Conservation (phyloP, 2,329 filamentous ascomycete species). For the Diaporthe nobilis region DNA sequence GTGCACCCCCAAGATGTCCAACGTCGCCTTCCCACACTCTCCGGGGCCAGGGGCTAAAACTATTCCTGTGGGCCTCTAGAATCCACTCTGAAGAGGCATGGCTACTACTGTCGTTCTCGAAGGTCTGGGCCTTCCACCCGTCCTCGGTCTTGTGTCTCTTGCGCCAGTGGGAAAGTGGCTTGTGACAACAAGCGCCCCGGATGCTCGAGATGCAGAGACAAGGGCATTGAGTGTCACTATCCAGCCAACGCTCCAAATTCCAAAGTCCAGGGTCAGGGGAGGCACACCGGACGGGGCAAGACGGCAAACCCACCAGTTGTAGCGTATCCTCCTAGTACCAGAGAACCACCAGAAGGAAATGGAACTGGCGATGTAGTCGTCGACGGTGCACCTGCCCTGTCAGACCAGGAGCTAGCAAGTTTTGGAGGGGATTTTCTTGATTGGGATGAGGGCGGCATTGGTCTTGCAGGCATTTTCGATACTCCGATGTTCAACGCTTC, state of each 20-base stretch:
- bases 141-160: background rate
- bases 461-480: background rate
- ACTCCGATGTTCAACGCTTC: background rate
- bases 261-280: no score
- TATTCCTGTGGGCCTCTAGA: background rate
- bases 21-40: background rate
- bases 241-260: background rate
- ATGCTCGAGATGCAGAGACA: background rate
- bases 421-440: background rate
- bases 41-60: background rate
- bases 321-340: no score
- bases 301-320: no score
- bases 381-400: background rate
- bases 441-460: background rate
- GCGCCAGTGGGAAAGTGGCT: background rate
- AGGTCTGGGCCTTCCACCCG: background rate
- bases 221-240: background rate
- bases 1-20: background rate
- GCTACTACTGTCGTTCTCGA: slow-evolving; percentile 3
- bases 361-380: background rate
- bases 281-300: background rate
- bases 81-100: slow-evolving; percentile 13
- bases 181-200: background rate
- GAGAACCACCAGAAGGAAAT: background rate
- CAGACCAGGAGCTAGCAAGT: background rate